These are phyloP conservation scores for Solanum chaucha DNA, from an alignment of 257 asterid genomes.

Conservation along the genomic window DNA sequence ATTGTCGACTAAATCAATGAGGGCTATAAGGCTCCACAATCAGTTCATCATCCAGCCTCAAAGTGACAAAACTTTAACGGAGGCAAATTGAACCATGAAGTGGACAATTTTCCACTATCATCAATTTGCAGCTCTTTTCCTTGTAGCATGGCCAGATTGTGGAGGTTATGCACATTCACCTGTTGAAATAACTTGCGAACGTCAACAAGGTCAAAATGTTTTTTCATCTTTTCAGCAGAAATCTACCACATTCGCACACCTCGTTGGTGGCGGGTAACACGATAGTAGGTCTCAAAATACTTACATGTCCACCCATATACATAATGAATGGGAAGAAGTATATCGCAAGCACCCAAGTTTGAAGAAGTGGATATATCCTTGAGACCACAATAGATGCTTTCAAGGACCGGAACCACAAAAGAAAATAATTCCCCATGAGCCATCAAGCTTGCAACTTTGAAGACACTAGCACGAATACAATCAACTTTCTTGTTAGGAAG, in stretches of 20 bases:
- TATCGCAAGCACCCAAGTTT: not conserved
- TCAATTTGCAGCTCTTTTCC: no score
- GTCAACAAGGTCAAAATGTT: not conserved
- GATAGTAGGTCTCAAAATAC: not conserved
- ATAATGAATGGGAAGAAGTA: not conserved
- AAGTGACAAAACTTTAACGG: no score
- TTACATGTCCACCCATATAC: no score
- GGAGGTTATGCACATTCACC: not conserved
- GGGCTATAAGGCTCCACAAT: no score
- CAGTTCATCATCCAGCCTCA: no score
- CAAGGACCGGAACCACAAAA: not conserved
- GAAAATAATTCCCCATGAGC: not conserved
- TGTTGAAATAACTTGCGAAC: not conserved
- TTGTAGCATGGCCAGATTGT: not conserved
- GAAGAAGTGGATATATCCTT: not conserved
- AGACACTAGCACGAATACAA: not conserved
- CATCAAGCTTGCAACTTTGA: not conserved
- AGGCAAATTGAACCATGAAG: no score
- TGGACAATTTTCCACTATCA: no score
- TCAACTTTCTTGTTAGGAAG: no score
- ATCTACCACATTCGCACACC: not conserved
- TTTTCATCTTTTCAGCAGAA: not conserved
- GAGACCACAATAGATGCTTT: not conserved
- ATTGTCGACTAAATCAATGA: no score
- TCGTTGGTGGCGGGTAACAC: not conserved